Conservation (phyloP, 1,139 yeast genomes). For the Debaryomyces subglobosus region DNA sequence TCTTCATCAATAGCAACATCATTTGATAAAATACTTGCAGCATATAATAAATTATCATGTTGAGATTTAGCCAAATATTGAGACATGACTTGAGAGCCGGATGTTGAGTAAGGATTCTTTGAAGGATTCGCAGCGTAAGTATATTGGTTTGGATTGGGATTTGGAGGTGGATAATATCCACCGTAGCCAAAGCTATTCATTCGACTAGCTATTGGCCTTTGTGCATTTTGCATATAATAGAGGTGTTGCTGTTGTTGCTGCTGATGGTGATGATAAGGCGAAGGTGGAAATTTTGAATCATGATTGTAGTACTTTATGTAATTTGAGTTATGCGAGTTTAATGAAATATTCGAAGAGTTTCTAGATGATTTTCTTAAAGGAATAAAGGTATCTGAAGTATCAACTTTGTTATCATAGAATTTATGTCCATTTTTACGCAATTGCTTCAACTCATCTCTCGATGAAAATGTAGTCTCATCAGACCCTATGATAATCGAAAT, state of each 20-base stretch:
- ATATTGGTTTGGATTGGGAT: conserved; percentile 6
- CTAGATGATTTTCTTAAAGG: conserved; percentile 17
- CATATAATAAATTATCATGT: conserved; percentile 60
- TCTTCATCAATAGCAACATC: conserved; percentile 15
- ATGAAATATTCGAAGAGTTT: conserved; percentile 30
- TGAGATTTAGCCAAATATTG: conserved; percentile 75
- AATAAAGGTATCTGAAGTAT: conserved; percentile 25
- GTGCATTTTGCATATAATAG: conserved; percentile 13
- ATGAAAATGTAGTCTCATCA: conserved; percentile 36
- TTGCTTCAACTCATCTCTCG: conserved; percentile 16
- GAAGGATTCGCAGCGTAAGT: conserved; percentile 7
- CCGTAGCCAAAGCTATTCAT: conserved; percentile 3
- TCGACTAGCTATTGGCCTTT: neutral
- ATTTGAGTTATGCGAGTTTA: conserved; percentile 19
- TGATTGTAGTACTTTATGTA: conserved; percentile 18
- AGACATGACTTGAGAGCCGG: conserved; percentile 78
- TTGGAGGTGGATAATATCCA: conserved; percentile 9
- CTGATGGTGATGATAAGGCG: conserved; percentile 19
- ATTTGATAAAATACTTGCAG: conserved; percentile 43
- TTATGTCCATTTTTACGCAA: conserved; percentile 5
- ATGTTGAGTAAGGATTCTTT: conserved; percentile 35
- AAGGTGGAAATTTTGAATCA: conserved; percentile 15
- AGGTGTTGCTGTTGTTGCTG: conserved; percentile 22
- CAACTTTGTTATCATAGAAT: conserved; percentile 10
- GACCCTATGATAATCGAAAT: conserved; percentile 48